Evolutionary conservation across 148 eudicot species (phyloP), one percentile per base, ranked within the genome.

Genomic region (Diospyros kaki): DNA sequence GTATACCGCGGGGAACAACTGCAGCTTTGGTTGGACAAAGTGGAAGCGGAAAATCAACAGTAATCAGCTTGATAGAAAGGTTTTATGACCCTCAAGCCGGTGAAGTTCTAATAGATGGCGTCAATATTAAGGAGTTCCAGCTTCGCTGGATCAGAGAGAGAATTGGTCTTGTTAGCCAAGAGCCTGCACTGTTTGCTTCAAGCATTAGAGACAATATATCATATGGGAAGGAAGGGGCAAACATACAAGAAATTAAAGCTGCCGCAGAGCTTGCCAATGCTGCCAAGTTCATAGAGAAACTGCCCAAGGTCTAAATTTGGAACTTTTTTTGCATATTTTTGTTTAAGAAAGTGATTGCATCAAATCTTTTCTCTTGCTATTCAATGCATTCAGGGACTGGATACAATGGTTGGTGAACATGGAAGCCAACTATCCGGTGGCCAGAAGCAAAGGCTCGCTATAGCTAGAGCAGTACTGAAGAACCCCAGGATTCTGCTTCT

Each of bases 401-500:
- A 91, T 75, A 93, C 96, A 53, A 75, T 82, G 83, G 98, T 91
- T 12, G 98, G 96, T 51, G 98, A 93, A 77, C 92, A 88, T 76
- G 98, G 98, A 79, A 85, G 85, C 52, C 94, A 91, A 48, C 80
- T 93, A 15, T 93, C 98, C 41, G 98, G 98, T 69, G 96, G 98
- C 61, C 96, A 93, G 63, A 93, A 93, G 83, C 98, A 93, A 75
- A 89, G 96, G 81, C 78, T 93, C 11, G 98, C 98, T 58, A 93
- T 93, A 75, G 93, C 98, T 2, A 83, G 98, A 80, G 98, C 96
- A 58, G 89, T 93, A 52, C 54, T 93, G 51, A 93, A 91, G 82
- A 84, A 90, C 72, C 98, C 98, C 1, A 68, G 90, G 8, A 93
- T 93, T 75, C 77, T 93, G 58, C 96, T 93, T 71, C 81, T 91